Evolutionary conservation across 495 filamentous ascomycete species (phyloP).

Genomic region (Pyronema domesticum): DNA sequence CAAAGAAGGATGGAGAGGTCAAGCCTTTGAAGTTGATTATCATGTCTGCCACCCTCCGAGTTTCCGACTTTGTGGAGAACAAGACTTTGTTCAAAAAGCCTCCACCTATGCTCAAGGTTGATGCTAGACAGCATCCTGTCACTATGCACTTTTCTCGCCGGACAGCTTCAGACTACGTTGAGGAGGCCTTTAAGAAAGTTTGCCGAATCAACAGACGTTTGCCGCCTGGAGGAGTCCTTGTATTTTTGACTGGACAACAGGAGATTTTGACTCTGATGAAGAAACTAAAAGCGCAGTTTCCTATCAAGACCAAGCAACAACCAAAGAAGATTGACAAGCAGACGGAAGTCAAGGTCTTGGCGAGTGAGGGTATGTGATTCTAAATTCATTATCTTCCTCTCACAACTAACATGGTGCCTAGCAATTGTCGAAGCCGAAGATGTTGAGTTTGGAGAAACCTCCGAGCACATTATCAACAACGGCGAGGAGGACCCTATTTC

Average conservation of each 20-base stretch:
- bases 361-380: neutral
- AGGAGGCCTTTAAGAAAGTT: constrained; percentile 76
- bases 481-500: constrained; percentile 30
- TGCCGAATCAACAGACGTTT: constrained; percentile 77
- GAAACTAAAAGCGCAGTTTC: constrained; percentile 54
- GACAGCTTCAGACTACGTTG: constrained; percentile 73
- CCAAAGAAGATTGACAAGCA: constrained; percentile 1
- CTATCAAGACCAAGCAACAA: constrained; percentile 20
- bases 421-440: constrained; percentile 66
- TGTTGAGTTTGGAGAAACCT: constrained; percentile 53
- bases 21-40: constrained; percentile 83
- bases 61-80: constrained; percentile 83
- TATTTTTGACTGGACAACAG: constrained; percentile 87
- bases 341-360: constrained; percentile 3
- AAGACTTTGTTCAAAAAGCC: constrained; percentile 55
- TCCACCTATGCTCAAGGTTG: constrained; percentile 72
- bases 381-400: neutral
- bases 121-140: constrained; percentile 86
- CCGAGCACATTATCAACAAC: constrained; percentile 26
- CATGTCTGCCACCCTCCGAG: constrained; percentile 89
- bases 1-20: constrained; percentile 35
- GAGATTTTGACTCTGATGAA: constrained; percentile 71
- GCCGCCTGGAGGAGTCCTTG: constrained; percentile 69
- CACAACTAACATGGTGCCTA: neutral
- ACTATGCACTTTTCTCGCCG: constrained; percentile 73